Evolutionary conservation across 495 filamentous ascomycete species (phyloP).

Genomic region (Penicillium steckii): DNA sequence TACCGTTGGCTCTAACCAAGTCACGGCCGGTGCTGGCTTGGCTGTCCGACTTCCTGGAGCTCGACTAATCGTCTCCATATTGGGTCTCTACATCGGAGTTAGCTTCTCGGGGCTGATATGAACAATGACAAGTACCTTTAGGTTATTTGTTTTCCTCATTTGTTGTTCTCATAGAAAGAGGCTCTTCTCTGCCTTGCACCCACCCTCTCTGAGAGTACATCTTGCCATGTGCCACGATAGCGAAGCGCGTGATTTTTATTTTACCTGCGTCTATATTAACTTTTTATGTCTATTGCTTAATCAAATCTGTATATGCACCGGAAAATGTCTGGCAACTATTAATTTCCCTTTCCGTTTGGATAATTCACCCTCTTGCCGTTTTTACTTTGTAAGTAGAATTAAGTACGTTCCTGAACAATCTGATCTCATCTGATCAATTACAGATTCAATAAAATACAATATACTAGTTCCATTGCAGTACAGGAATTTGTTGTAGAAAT

Average conservation of each 20-base stretch:
- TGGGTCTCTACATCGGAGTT: conserved; percentile 6
- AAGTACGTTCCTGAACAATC: too few species aligned
- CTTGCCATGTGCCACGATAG: conserved; percentile 25
- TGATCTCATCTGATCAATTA: too few species aligned
- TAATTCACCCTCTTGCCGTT: not conserved
- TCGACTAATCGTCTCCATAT: not conserved
- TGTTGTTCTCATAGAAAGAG: conserved; percentile 1
- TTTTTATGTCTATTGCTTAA: conserved; percentile 9
- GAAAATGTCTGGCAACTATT: too few species aligned
- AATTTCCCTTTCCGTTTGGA: too few species aligned
- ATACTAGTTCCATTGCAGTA: too few species aligned
- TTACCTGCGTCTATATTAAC: not conserved
- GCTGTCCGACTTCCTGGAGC: not conserved
- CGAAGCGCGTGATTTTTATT: conserved; percentile 15
- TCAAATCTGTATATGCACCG: not conserved
- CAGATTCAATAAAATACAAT: too few species aligned
- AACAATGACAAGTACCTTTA: not conserved
- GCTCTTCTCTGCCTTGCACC: conserved; percentile 7
- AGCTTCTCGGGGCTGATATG: conserved; percentile 6
- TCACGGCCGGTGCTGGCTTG: conserved; percentile 14
- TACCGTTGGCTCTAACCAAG: conserved; percentile 34
- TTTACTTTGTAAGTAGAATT: not conserved
- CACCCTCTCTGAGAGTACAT: conserved; percentile 1
- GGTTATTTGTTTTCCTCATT: not conserved
- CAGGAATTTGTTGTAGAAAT: too few species aligned